These are phyloP conservation scores for Verticillium zaregamsianum DNA, from an alignment of 2,329 filamentous ascomycete genomes.

Conservation along the genomic window DNA sequence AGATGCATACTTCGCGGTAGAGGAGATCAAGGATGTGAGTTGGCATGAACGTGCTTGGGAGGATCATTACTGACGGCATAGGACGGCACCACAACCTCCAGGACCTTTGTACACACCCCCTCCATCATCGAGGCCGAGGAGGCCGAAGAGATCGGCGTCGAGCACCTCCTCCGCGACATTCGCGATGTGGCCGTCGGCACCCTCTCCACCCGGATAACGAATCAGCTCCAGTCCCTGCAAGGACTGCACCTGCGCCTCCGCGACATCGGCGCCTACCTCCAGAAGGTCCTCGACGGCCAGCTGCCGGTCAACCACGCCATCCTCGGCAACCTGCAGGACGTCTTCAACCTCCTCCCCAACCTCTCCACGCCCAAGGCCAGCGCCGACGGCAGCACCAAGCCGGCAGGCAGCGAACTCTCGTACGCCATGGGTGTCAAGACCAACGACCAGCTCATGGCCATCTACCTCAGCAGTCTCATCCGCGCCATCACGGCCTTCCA, in stretches of 20 bases:
- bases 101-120: constrained; percentile 97
- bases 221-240: constrained; percentile 95
- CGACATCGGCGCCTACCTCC: constrained; percentile 92
- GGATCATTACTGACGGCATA: constrained; percentile 30
- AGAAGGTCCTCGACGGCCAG: constrained; percentile 90
- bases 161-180: constrained; percentile 96
- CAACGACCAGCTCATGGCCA: constrained; percentile 97
- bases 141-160: constrained; percentile 97
- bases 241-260: constrained; percentile 90
- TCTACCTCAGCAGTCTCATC: constrained; percentile 95
- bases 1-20: constrained; percentile 97
- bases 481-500: constrained; percentile 98
- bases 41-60: background rate
- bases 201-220: constrained; percentile 92
- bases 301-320: constrained; percentile 97
- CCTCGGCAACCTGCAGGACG: constrained; percentile 95
- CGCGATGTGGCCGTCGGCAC: constrained; percentile 97
- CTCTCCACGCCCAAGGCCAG: constrained; percentile 72
- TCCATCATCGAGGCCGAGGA: constrained; percentile 99
- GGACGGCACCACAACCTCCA: constrained; percentile 95
- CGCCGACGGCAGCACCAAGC: constrained; percentile 47
- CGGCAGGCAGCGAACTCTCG: constrained; percentile 79
- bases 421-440: constrained; percentile 98
- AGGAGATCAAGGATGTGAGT: constrained; percentile 97
- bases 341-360: constrained; percentile 97